Base-by-base conservation (phyloP, 768 basidiomycete species). In the Mycena albidolilacea region DNA sequence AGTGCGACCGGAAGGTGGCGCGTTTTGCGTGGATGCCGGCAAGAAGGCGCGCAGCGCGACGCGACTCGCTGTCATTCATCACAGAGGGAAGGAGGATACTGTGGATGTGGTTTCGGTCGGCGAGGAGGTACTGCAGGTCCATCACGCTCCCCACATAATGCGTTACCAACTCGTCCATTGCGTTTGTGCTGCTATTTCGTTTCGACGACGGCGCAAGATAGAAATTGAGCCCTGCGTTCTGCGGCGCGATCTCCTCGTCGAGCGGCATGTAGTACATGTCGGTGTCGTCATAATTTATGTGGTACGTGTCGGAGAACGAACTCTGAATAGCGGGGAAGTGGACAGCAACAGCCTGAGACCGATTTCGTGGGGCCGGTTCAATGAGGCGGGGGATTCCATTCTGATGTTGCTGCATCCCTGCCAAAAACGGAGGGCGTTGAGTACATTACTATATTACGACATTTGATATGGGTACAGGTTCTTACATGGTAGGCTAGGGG, bases 401-500 rank as follows among this genome's bases (percentile, higher is more conserved):
- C 23, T 21, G 21, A 58, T 38, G 30, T 30, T 30, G 30, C 30
- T 30, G 76, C 88, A 17, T 23, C 52, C 87, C 88, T 89, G 86
- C 82, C 83, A 85, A 76, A 84, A 75, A 84, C 30, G 81, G 82
- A 86, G 86, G 86, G 82, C 84, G 85, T 91, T 91, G 89, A 92
- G 90, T 84, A 88, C 85, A 87, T 90, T 91, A 89, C 89, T 88
- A 76, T 85, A 90, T 87, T 87, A 88, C 85, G 84, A 85, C 84
- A 87, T 87, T 90, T 85, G 90, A 87, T 90, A 90, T 78, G 85
- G 87, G 88, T 91, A 92, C 91, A 88, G 83, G 78, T 82, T 89
- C 92, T 92, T 92, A 92, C 92, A 91, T 88, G 88, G 89, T 90
- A 91, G 83, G 84, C 86, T 90, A 91, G 80, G 84, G 52, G 63